Evolutionary conservation across 1,284 basidiomycete genomes (phyloP), one percentile per base, ranked within the genome.

Genomic region (Mycena sp.): DNA sequence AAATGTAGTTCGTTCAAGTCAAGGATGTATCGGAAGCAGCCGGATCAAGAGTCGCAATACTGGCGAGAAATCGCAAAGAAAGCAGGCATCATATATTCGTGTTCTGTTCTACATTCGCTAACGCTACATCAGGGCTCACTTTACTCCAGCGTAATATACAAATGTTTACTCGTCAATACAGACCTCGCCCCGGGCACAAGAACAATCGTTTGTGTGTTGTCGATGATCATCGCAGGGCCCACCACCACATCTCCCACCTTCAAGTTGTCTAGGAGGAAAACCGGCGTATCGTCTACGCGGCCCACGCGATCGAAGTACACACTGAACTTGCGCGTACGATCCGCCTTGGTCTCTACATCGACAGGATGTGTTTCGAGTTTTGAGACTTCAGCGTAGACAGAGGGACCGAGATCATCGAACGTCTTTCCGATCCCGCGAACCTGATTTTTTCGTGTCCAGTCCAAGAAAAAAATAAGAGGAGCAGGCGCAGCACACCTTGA

Each of bases 151-250:
- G 88, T 91, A 75, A 95, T 91, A 76, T 90, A 92, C 78, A 95
- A 80, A 79, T 95, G 93, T 73, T 90, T 91, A 69, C 88, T 91
- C 66, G 91, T 89, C 69, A 94, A 77, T 4, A 92, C 83, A 6
- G 89, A 92, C 77, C 81, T 88, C 55, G 93, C 89, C 9, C 86
- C 89, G 0, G 94, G 93, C 20, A 94, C 88, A 3, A 97, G 80
- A 48, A 96, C 90, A 73, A 97, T 95, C 37, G 96, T 97, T 84
- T 97, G 96, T 18, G 96, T 98, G 77, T 95, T 86, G 80, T 98
- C 96, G 75, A 98, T 94, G 72, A 97, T 91, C 87, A 97, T 92
- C 30, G 95, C 94, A 3, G 96, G 96, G 0, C 96, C 96, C 41
- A 85, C 79, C 41, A 98, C 85, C 38, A 85, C 83, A 71, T 95